These are phyloP conservation scores for Rhynchosporium agropyri DNA, from an alignment of 2,329 filamentous ascomycete genomes.

Conservation along the genomic window DNA sequence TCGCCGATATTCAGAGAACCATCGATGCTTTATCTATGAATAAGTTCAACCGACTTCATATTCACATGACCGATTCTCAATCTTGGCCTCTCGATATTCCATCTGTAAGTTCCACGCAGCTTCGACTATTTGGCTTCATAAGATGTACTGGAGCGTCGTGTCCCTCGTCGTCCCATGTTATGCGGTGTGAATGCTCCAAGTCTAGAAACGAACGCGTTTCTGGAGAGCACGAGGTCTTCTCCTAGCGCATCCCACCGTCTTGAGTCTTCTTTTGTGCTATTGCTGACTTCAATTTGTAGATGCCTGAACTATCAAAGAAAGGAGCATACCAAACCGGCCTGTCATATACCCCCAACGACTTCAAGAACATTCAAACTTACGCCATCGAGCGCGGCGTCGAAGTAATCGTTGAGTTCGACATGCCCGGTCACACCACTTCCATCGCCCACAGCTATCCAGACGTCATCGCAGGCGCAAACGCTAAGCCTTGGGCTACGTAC, in stretches of 20 bases:
- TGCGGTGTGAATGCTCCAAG: no score
- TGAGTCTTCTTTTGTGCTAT: no score
- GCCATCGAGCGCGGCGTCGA: constrained; percentile 69
- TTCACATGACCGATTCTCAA: constrained; percentile 82
- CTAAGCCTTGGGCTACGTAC: constrained; percentile 59
- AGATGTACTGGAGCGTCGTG: no score
- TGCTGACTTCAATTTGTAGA: constrained; percentile 17
- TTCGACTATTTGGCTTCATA: no score
- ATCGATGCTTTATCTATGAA: constrained; percentile 78
- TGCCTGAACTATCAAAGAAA: constrained; percentile 71
- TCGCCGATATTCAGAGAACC: constrained; percentile 66
- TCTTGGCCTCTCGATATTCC: constrained; percentile 85
- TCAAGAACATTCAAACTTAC: constrained; percentile 70
- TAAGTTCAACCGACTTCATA: constrained; percentile 81
- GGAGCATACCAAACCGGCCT: constrained; percentile 72
- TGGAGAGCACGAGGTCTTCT: no score
- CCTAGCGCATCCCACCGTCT: no score
- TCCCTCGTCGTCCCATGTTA: no score
- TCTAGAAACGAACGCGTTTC: no score
- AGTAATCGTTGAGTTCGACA: constrained; percentile 76
- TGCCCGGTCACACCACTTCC: constrained; percentile 76
- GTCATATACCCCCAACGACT: constrained; percentile 67
- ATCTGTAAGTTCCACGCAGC: constrained; percentile 39
- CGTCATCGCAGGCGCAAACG: constrained; percentile 66
- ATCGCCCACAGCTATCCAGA: constrained; percentile 70